Evolutionary conservation across 257 asterid species (phyloP), one percentile per base, ranked within the genome.

Genomic region (Solanum chiquidenum): DNA sequence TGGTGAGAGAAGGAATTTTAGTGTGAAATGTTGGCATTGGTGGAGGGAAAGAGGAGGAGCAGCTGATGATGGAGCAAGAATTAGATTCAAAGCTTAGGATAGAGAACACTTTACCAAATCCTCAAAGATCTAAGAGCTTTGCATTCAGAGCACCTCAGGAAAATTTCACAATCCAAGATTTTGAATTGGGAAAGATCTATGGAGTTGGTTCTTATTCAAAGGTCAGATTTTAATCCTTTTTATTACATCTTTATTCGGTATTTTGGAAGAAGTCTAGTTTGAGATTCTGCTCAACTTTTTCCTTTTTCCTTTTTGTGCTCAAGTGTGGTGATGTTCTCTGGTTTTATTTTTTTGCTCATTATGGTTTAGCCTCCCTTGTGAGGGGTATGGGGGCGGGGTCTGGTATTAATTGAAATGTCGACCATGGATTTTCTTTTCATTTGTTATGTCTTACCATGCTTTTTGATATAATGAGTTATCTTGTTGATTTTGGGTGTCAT

Each of bases 191-290:
- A 76, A 95, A 95, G 93, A 96, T 96, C 93, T 96, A 96, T 92
- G 99, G 99, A 75, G 98, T 95, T 91, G 99, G 99, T 92, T 96
- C 99, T 88, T 96, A 96, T 92, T 96, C 99, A 88, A 96, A 96
- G 99, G 99, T 95, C 71, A 87, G 44, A 80, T 68, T 69, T 86
- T 90, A 83, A 27, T 80, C 18, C 44, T 9, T 49, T 49, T 82
- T 25, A 13, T 44, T 4, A 12, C 18, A 27, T 49, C 64, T 79
- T 8, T 79, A 27, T 79, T 42, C 10, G 35, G 34, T n/a, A 10
- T 76, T 12, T 38, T 38, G 33, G 60, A 27, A 42, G 38, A 33
- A 44, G 25, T 79, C 64, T 79, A 79, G 38, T 25, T 25, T 77
- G 62, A 42, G 62, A 77, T 77, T 77, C 37, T 42, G 31, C 84